A percentile compares a stretch with the other conserved stretches of the same genome.
phyloP scores from a whole-genome alignment of 805 yeast species.

The Candida hungchunana region DNA sequence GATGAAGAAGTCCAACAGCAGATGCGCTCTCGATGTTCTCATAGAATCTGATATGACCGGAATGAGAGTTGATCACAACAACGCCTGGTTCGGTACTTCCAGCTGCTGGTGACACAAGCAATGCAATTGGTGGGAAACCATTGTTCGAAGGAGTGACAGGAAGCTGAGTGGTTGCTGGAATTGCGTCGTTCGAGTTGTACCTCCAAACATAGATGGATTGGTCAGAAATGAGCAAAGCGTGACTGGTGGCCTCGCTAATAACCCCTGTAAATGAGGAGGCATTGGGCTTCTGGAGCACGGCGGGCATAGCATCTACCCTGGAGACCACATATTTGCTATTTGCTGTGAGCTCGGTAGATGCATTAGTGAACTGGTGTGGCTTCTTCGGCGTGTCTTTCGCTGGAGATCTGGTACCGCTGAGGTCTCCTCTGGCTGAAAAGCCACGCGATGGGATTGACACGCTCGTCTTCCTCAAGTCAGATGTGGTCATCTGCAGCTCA shows the following conservation, averaged over 20 bases:
- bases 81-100: conserved; percentile 62
- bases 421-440: conserved; percentile 7
- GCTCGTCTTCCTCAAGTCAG: conserved; percentile 4
- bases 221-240: conserved; percentile 29
- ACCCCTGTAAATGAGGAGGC: conserved; percentile 21
- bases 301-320: conserved; percentile 53
- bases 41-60: conserved; percentile 63
- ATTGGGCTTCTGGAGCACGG: conserved; percentile 8
- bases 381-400: conserved; percentile 10
- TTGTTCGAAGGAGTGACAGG: conserved; percentile 28
- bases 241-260: conserved; percentile 28
- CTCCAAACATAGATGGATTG: conserved; percentile 63
- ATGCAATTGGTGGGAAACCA: conserved; percentile 46
- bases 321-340: conserved; percentile 55
- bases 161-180: conserved; percentile 55
- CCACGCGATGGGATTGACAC: conserved; percentile 14
- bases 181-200: conserved; percentile 54
- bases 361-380: conserved; percentile 21
- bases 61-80: conserved; percentile 52
- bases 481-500: not conserved
- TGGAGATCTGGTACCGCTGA: conserved; percentile 3
- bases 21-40: conserved; percentile 73
- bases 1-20: conserved; percentile 52
- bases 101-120: conserved; percentile 53
- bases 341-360: conserved; percentile 48